A percentile compares a stretch with the other conserved stretches of the same genome.
These are phyloP conservation scores for Chlorokybus atmophyticus DNA, from an alignment of 139 green algal genomes.

Conservation along the genomic window DNA sequence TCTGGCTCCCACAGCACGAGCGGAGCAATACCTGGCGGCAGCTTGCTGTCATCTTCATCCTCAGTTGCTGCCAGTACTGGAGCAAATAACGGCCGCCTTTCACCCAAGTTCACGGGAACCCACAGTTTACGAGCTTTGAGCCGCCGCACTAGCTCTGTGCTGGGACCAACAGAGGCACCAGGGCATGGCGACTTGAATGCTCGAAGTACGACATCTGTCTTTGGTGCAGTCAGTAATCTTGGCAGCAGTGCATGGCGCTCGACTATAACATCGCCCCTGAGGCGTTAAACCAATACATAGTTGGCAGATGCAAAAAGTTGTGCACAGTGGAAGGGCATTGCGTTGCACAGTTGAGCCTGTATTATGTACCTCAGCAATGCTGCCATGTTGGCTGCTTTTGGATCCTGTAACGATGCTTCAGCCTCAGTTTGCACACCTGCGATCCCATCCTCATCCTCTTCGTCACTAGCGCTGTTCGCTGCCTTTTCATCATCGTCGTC, in stretches of 20 bases:
- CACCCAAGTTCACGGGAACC: neutral
- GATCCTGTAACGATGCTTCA: too few species aligned
- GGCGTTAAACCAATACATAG: too few species aligned
- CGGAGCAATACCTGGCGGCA: conserved; percentile 18
- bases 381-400: too few species aligned
- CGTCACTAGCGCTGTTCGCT: too few species aligned
- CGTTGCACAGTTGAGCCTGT: too few species aligned
- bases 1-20: conserved; percentile 26
- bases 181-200: neutral
- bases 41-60: neutral
- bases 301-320: too few species aligned
- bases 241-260: neutral
- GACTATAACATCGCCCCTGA: too few species aligned
- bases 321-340: too few species aligned
- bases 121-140: neutral
- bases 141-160: neutral
- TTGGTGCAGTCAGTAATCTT: neutral
- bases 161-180: neutral
- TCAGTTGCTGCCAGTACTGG: neutral
- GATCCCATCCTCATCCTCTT: too few species aligned
- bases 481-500: too few species aligned
- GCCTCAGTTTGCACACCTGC: too few species aligned
- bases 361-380: too few species aligned
- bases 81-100: neutral
- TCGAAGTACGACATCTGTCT: neutral